A percentile compares a stretch with the other conserved stretches of the same genome.
Evolutionary conservation across 2,329 filamentous ascomycete genomes (phyloP).

Genomic region (Albophoma yamanashiensis): DNA sequence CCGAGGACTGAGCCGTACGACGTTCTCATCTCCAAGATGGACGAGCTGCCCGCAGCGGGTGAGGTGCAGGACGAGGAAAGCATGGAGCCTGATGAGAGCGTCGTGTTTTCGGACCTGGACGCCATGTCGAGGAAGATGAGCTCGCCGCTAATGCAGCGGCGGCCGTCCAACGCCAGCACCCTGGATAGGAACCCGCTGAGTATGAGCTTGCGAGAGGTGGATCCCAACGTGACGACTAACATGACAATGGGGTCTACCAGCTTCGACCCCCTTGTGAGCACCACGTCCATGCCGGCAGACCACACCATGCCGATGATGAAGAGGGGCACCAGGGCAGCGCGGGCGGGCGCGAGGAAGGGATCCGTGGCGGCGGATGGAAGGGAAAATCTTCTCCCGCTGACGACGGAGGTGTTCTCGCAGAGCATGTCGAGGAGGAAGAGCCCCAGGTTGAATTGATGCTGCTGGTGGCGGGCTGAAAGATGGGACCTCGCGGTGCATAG

Average conservation of each 20-base stretch:
- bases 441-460: constrained; percentile 31
- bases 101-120: constrained; percentile 31
- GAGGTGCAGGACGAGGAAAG: neutral
- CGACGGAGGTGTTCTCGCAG: constrained; percentile 27
- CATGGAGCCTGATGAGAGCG: constrained; percentile 11
- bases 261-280: constrained; percentile 33
- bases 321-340: constrained; percentile 27
- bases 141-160: constrained; percentile 13
- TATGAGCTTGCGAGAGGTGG: constrained; percentile 44
- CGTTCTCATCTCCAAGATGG: constrained; percentile 29
- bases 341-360: constrained; percentile 21
- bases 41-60: constrained; percentile 12
- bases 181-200: constrained; percentile 21
- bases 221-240: constrained; percentile 37
- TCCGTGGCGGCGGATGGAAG: constrained; percentile 30
- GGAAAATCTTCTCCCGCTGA: constrained; percentile 36
- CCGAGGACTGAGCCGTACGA: constrained; percentile 56
- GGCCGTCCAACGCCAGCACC: constrained; percentile 14
- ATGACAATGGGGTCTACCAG: constrained; percentile 22
- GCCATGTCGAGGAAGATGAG: constrained; percentile 12
- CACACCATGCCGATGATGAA: constrained; percentile 37
- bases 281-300: constrained; percentile 27
- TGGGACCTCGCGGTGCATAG: neutral
- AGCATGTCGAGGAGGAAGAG: constrained; percentile 43
- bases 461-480: neutral